Evolutionary conservation across 1,139 yeast genomes (phyloP).

Genomic region (Pichia sp.): DNA sequence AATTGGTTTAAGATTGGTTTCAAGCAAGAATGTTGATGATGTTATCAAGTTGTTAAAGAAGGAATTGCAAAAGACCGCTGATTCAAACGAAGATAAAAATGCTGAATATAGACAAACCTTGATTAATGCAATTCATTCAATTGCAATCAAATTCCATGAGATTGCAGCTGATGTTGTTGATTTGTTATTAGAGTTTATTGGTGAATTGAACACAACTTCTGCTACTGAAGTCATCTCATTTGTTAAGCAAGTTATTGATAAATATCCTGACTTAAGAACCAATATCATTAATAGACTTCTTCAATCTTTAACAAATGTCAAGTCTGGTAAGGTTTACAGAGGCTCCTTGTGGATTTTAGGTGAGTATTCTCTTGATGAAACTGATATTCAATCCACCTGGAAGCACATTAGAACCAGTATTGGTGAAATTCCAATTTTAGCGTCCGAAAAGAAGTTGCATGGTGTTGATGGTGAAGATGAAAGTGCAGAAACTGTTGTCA

Average conservation of each 20-base stretch:
- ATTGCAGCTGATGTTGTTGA: slow-evolving; percentile 91
- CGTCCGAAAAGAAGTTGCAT: slow-evolving; percentile 53
- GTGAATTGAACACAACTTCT: slow-evolving; percentile 65
- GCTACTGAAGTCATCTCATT: slow-evolving; percentile 86
- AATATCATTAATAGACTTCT: slow-evolving; percentile 62
- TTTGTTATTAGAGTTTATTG: slow-evolving; percentile 75
- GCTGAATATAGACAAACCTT: slow-evolving; percentile 84
- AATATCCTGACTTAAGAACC: slow-evolving; percentile 74
- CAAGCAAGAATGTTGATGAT: slow-evolving; percentile 89
- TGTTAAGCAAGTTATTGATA: slow-evolving; percentile 90
- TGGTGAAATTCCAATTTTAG: slow-evolving; percentile 87
- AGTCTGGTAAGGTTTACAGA: slow-evolving; percentile 86
- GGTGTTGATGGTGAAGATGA: slow-evolving; percentile 31
- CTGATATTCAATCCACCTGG: slow-evolving; percentile 81
- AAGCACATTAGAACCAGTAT: slow-evolving; percentile 71
- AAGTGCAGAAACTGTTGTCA: slow-evolving; percentile 22
- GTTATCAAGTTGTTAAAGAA: slow-evolving; percentile 87
- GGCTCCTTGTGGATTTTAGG: slow-evolving; percentile 96
- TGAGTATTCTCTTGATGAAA: slow-evolving; percentile 73
- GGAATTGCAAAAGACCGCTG: slow-evolving; percentile 72
- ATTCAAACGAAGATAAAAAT: slow-evolving; percentile 68
- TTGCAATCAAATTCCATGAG: slow-evolving; percentile 83
- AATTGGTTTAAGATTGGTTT: slow-evolving; percentile 70
- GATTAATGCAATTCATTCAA: slow-evolving; percentile 81
- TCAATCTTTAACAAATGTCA: slow-evolving; percentile 55